Percentiles rank a stretch among this genome's conserved stretches.
phyloP scores from a whole-genome alignment of 176 grass and related monocot genomes.

The Hordeum marinum region DNA sequence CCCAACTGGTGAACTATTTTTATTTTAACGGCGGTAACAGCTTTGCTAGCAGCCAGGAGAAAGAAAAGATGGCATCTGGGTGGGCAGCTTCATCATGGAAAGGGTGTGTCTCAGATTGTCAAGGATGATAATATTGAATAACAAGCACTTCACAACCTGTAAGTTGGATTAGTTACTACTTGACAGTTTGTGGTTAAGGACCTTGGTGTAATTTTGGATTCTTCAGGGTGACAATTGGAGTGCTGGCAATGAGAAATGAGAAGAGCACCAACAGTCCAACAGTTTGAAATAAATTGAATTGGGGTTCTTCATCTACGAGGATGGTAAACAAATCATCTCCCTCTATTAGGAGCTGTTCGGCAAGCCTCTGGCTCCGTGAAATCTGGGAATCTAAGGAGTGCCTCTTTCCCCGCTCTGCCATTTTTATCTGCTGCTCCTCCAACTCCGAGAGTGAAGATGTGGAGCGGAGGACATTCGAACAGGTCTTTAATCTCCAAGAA shows the following conservation, averaged over 20 bases:
- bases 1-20: constrained; percentile 1
- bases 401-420: too few relatives aligned
- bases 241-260: not conserved
- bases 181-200: constrained; percentile 7
- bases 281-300: not conserved
- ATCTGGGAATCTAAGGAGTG: too few relatives aligned
- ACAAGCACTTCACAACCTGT: constrained; percentile 14
- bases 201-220: constrained; percentile 17
- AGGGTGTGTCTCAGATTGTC: constrained; percentile 36
- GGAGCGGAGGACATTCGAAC: too few relatives aligned
- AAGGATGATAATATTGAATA: constrained; percentile 41
- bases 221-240: constrained; percentile 18
- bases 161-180: not conserved
- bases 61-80: constrained; percentile 32
- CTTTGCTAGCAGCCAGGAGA: constrained; percentile 37
- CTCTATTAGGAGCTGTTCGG: too few relatives aligned
- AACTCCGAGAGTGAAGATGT: too few relatives aligned
- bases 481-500: not conserved
- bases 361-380: too few relatives aligned
- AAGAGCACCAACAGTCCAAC: not conserved
- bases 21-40: constrained; percentile 28
- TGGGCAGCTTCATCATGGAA: constrained; percentile 51
- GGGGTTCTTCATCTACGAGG: not conserved
- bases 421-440: too few relatives aligned
- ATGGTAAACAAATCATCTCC: not conserved